Base-by-base conservation (phyloP, 139 green algal genomes). In the Micractinium conductrix region DNA sequence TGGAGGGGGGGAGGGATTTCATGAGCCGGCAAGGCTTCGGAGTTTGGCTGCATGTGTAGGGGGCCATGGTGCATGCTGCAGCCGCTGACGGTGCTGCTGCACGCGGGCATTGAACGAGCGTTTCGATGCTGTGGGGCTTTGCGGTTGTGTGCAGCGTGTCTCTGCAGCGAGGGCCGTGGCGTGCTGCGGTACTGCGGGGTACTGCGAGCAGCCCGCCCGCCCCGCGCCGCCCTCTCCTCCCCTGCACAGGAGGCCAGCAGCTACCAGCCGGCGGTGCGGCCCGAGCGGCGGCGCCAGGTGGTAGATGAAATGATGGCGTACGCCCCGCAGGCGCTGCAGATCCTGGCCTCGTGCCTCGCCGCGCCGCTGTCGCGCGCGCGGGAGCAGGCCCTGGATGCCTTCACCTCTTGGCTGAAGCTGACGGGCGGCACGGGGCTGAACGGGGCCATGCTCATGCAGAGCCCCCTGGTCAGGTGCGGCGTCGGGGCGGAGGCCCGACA, bases 371-470 rank as follows among this genome's bases (percentile, higher is more conserved):
- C 38, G 19, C 62, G 62, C 6, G 44, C 35, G 26, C 45, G 58
- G 60, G 74, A 53, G 74, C 74, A 69, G 68, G 88, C 93, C 35
- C 87, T 98, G 58, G 88, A 96, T 79, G 94, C 94, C 28, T 96
- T 98, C 67, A 88, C 87, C 14, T 84, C 92, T 5, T 98, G 95
- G 95, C 86, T 98, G 40, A 88, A 87, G 60, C 89, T 98, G 42
- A 91, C 79, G 12, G 86, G 87, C 28, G 91, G 84, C 19, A 30
- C 65, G 1, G 72, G 48, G 28, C 38, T 78, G 33, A 69, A 19
- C 43, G 76, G 69, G 0, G 45, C 71, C 22, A 58, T 70, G n/a
- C 60, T 91, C 40, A 84, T 78, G 2, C 24, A 72, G n/a, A 86
- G 81, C 60, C 84, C 84, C 7, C 89, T 98, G 71, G 85, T 94